phyloP scores from a whole-genome alignment of 2,329 filamentous ascomycete species.

The Ramularia collo-cygni region DNA sequence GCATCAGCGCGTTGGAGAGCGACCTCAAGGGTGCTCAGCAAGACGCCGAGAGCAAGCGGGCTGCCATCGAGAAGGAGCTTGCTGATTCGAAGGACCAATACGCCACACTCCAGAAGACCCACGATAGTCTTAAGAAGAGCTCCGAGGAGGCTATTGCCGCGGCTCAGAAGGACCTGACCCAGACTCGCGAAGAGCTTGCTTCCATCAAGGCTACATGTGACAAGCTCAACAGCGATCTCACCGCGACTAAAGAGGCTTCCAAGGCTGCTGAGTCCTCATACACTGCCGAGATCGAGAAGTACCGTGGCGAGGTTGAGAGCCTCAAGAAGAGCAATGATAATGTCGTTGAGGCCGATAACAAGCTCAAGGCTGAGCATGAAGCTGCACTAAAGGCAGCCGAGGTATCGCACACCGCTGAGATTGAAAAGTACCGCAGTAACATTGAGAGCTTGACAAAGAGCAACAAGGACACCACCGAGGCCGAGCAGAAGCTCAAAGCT shows the following conservation, averaged over 20 bases:
- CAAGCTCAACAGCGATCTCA: slow-evolving; percentile 2
- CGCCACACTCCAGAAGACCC: slow-evolving; percentile 12
- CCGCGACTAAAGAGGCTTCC: neutral
- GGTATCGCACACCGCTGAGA: slow-evolving; percentile 3
- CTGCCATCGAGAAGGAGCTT: slow-evolving; percentile 12
- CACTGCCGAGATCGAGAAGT: slow-evolving; percentile 8
- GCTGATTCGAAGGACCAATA: slow-evolving; percentile 11
- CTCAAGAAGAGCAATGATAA: slow-evolving; percentile 11
- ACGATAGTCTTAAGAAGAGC: slow-evolving; percentile 15
- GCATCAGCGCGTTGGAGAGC: neutral
- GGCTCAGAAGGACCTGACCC: slow-evolving; percentile 15
- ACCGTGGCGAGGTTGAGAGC: slow-evolving; percentile 14
- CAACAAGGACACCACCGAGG: slow-evolving; percentile 9
- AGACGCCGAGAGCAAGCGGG: slow-evolving; percentile 6
- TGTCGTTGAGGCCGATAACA: slow-evolving; percentile 12
- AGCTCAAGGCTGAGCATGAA: slow-evolving; percentile 14
- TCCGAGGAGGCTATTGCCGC: slow-evolving; percentile 12
- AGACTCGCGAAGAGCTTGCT: slow-evolving; percentile 13
- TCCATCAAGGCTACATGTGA: slow-evolving; percentile 4
- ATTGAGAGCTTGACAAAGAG: slow-evolving; percentile 15
- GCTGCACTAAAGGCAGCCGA: slow-evolving; percentile 8
- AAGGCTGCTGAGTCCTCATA: slow-evolving; percentile 1
- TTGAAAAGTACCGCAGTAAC: slow-evolving; percentile 13
- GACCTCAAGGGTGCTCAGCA: slow-evolving; percentile 1
- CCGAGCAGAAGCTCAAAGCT: slow-evolving; percentile 14